Conservation (phyloP, 1,139 yeast species). For the Taphrina pruni region DNA sequence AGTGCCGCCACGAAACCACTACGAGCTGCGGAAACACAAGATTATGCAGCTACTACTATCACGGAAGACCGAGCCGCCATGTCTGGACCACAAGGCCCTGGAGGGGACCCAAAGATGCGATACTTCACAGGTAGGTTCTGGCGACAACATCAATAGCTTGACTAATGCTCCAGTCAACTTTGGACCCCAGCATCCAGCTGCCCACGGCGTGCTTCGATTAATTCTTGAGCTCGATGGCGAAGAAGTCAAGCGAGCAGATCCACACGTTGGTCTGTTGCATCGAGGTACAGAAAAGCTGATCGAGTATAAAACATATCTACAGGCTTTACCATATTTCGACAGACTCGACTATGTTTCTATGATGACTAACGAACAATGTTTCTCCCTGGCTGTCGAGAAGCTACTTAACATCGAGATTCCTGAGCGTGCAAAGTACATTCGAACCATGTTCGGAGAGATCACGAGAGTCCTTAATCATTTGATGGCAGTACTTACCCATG, state of each 20-base stretch:
- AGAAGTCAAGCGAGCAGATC: slow-evolving; percentile 84
- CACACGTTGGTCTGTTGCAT: slow-evolving; percentile 85
- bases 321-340: slow-evolving; percentile 83
- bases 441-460: slow-evolving; percentile 86
- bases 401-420: slow-evolving; percentile 85
- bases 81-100: slow-evolving; percentile 30
- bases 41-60: slow-evolving; percentile 31
- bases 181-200: slow-evolving; percentile 96
- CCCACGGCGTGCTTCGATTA: slow-evolving; percentile 88
- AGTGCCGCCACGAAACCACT: slow-evolving; percentile 40
- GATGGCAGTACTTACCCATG: slow-evolving; percentile 86
- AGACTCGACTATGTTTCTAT: slow-evolving; percentile 80
- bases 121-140: slow-evolving; percentile 33
- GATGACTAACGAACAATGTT: slow-evolving; percentile 93
- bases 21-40: slow-evolving; percentile 27
- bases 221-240: slow-evolving; percentile 88
- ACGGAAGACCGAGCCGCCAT: slow-evolving; percentile 35
- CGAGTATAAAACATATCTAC: slow-evolving; percentile 66
- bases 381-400: slow-evolving; percentile 83
- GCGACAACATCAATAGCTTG: slow-evolving; percentile 60
- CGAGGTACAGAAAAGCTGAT: slow-evolving; percentile 89
- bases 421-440: slow-evolving; percentile 78
- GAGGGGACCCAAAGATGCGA: slow-evolving; percentile 41
- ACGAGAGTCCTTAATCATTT: slow-evolving; percentile 83
- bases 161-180: slow-evolving; percentile 63